Evolutionary conservation across 306 rosid species (phyloP).

Genomic region (Cucumis sativus): DNA sequence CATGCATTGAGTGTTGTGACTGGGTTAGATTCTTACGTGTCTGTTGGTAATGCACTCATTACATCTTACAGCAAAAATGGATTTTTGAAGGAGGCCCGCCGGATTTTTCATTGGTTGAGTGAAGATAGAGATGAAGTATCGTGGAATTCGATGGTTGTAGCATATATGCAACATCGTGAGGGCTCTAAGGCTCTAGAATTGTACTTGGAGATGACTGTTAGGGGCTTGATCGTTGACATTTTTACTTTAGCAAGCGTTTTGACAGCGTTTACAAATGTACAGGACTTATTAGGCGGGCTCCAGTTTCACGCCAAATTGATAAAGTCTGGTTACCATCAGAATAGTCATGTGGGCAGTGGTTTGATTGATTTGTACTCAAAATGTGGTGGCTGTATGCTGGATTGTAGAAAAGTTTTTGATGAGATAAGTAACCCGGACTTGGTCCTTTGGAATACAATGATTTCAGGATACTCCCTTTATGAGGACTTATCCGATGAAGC

Average conservation of each 20-base stretch:
- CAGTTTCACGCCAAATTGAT: slow-evolving; percentile 27
- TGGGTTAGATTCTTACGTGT: slow-evolving; percentile 46
- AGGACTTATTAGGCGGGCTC: slow-evolving; percentile 57
- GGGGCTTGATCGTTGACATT: slow-evolving; percentile 48
- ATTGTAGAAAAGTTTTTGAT: slow-evolving; percentile 50
- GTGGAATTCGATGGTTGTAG: slow-evolving; percentile 40
- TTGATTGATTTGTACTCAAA: slow-evolving; percentile 26
- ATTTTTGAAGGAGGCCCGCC: slow-evolving; percentile 58
- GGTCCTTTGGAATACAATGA: slow-evolving; percentile 6
- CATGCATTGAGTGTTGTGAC: slow-evolving; percentile 25
- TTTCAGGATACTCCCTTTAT: slow-evolving; percentile 34
- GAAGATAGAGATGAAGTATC: not conserved
- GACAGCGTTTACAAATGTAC: slow-evolving; percentile 13
- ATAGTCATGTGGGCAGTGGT: slow-evolving; percentile 13
- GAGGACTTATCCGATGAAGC: slow-evolving; percentile 60
- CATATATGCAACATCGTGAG: slow-evolving; percentile 51
- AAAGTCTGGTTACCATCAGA: slow-evolving; percentile 63
- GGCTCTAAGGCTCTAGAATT: slow-evolving; percentile 23
- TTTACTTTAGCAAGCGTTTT: slow-evolving; percentile 79
- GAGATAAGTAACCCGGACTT: slow-evolving; percentile 45
- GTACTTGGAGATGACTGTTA: slow-evolving; percentile 52
- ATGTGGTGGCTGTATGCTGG: slow-evolving; percentile 53
- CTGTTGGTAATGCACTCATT: slow-evolving; percentile 46
- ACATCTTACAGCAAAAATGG: slow-evolving; percentile 34
- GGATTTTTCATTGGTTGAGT: slow-evolving; percentile 6